Percentiles rank a stretch among this genome's conserved stretches.
phyloP scores from a whole-genome alignment of 2,329 filamentous ascomycete species.

The Aspergillus persii region DNA sequence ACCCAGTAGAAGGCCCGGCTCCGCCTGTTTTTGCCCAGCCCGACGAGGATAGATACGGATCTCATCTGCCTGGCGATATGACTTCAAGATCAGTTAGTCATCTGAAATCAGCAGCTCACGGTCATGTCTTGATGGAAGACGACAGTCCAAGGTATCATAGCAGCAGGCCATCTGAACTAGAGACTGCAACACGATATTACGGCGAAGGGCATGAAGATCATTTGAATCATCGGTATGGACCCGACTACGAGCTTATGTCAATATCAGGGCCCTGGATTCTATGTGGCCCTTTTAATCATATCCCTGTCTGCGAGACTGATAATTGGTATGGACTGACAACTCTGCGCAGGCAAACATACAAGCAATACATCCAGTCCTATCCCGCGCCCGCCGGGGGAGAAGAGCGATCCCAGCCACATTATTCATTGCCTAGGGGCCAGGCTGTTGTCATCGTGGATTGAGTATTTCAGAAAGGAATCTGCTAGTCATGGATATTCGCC shows the following conservation, averaged over 20 bases:
- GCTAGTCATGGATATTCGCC: not conserved
- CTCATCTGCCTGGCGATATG: slow-evolving; percentile 15
- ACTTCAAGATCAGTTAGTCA: slow-evolving; percentile 10
- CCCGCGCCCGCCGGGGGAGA: slow-evolving; percentile 24
- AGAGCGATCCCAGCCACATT: slow-evolving; percentile 18
- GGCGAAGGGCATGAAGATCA: slow-evolving; percentile 13
- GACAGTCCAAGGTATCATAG: slow-evolving; percentile 3
- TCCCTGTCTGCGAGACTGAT: not conserved
- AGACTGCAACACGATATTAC: slow-evolving; percentile 15
- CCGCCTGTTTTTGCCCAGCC: slow-evolving; percentile 10
- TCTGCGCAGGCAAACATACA: slow-evolving; percentile 17
- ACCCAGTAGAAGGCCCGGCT: slow-evolving; percentile 14
- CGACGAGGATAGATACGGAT: slow-evolving; percentile 12
- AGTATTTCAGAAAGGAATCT: not conserved
- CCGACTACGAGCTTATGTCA: not conserved
- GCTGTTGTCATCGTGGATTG: slow-evolving; percentile 31
- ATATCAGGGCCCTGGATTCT: not conserved
- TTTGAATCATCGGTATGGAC: slow-evolving; percentile 23
- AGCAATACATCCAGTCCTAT: slow-evolving; percentile 17
- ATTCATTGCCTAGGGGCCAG: slow-evolving; percentile 21
- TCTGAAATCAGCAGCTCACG: slow-evolving; percentile 12
- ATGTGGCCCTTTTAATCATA: not conserved
- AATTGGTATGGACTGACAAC: slow-evolving; percentile 15
- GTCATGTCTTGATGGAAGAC: slow-evolving; percentile 14
- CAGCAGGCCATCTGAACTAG: slow-evolving; percentile 3